Evolutionary conservation across 805 yeast genomes (phyloP).

Genomic region (Wickerhamiella spandovensis): DNA sequence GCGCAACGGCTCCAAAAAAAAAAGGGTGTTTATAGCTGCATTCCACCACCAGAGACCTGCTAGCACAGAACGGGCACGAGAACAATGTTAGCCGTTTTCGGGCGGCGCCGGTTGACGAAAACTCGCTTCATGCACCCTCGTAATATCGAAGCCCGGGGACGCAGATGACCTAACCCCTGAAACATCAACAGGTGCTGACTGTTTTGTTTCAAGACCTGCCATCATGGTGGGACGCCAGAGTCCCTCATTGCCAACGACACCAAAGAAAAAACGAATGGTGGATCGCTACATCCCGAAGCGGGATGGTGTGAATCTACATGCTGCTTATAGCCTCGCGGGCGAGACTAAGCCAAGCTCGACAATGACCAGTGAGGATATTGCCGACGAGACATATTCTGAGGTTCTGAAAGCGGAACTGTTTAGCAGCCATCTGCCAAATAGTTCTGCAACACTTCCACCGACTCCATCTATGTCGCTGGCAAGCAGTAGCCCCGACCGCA

Average conservation of each 20-base stretch:
- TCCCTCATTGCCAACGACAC: constrained; percentile 13
- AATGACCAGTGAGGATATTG: constrained; percentile 29
- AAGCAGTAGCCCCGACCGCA: constrained; percentile 4
- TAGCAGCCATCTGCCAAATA: constrained; percentile 62
- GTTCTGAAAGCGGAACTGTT: constrained; percentile 81
- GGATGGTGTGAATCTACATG: constrained; percentile 74
- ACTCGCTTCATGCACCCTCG: background rate
- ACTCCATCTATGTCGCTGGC: background rate
- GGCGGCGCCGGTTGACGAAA: background rate
- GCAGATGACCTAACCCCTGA: background rate
- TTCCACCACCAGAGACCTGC: background rate
- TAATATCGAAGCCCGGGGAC: background rate
- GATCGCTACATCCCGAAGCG: constrained; percentile 85
- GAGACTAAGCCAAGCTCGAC: constrained; percentile 20
- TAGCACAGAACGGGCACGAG: background rate
- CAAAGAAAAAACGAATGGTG: constrained; percentile 11
- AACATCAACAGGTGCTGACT: background rate
- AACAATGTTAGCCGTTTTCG: background rate
- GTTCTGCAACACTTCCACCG: background rate
- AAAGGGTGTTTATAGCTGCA: background rate
- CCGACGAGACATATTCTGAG: constrained; percentile 74
- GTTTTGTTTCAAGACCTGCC: background rate
- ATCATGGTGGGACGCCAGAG: background rate
- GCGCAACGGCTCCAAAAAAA: too few relatives aligned
- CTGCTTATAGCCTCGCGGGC: constrained; percentile 52